Evolutionary conservation across 164 flowering plant genomes (phyloP).

Genomic region (Chloranthus sessilifolius): DNA sequence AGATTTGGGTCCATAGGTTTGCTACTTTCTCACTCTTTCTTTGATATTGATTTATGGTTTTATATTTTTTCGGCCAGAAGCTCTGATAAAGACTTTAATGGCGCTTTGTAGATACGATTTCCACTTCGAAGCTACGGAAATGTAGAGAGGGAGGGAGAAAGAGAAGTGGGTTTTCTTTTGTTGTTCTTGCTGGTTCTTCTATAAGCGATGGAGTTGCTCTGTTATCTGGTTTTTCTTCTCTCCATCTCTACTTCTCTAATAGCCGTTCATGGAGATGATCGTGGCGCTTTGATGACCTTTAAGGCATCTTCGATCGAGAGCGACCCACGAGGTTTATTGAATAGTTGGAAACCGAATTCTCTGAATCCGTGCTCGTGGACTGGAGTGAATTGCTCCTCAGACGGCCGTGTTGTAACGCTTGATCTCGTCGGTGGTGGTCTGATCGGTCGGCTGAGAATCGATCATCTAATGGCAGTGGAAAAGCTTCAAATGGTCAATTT

Average conservation of each 20-base stretch:
- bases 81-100: no score
- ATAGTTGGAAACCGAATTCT: conserved; percentile 34
- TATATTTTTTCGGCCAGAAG: no score
- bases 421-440: conserved; percentile 45
- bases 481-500: conserved; percentile 30
- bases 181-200: not conserved
- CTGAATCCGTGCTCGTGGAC: conserved; percentile 50
- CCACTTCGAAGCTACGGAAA: not conserved
- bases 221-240: not conserved
- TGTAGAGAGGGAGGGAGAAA: not conserved
- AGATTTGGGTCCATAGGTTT: no score
- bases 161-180: not conserved
- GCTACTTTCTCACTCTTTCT: no score
- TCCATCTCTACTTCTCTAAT: not conserved
- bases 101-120: not conserved
- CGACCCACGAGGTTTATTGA: conserved; percentile 36
- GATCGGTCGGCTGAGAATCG: conserved; percentile 38
- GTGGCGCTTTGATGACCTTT: conserved; percentile 30
- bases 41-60: no score
- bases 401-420: conserved; percentile 32
- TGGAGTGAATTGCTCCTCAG: conserved; percentile 54
- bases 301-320: conserved; percentile 24
- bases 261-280: conserved; percentile 14
- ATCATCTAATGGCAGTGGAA: conserved; percentile 37
- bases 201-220: not conserved